A percentile compares a stretch with the other conserved stretches of the same genome.
Conservation (phyloP, 768 basidiomycete genomes). For the Flagelloscypha sp. region DNA sequence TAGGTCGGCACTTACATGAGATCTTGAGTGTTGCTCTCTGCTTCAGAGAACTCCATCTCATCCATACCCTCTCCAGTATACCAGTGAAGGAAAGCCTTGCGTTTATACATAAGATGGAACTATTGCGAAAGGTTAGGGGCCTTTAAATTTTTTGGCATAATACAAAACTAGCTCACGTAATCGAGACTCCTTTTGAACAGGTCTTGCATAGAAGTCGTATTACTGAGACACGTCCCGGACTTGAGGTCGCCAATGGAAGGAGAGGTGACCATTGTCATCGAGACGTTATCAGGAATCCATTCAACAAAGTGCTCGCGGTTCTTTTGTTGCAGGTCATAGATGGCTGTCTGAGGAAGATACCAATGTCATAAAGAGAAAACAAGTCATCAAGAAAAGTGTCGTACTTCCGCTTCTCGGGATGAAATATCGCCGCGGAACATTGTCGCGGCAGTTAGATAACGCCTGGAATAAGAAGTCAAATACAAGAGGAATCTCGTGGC, state of each 20-base stretch:
- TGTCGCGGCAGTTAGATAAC: constrained; percentile 79
- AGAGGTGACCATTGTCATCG: constrained; percentile 73
- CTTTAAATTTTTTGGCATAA: neutral
- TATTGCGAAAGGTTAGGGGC: constrained; percentile 19
- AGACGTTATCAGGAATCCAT: constrained; percentile 90
- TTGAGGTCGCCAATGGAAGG: constrained; percentile 69
- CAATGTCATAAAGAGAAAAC: constrained; percentile 22
- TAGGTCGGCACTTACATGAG: constrained; percentile 53
- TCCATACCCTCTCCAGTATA: constrained; percentile 93
- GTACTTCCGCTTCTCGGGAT: constrained; percentile 67
- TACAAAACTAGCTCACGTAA: constrained; percentile 31
- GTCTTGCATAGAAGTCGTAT: constrained; percentile 82
- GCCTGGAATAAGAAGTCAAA: constrained; percentile 30
- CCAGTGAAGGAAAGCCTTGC: constrained; percentile 85
- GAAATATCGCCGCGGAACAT: constrained; percentile 82
- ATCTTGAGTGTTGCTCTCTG: constrained; percentile 76
- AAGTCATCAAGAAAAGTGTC: constrained; percentile 5
- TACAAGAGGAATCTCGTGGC: neutral
- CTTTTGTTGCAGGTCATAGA: constrained; percentile 67
- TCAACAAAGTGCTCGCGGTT: constrained; percentile 73
- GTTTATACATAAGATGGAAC: constrained; percentile 78
- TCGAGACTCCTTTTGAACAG: constrained; percentile 67
- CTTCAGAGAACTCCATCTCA: constrained; percentile 76
- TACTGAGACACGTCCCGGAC: constrained; percentile 65
- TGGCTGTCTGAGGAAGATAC: constrained; percentile 44